Evolutionary conservation across 768 basidiomycete genomes (phyloP), one percentile per base, ranked within the genome.

Genomic region (Holtermanniella nyarrowii): DNA sequence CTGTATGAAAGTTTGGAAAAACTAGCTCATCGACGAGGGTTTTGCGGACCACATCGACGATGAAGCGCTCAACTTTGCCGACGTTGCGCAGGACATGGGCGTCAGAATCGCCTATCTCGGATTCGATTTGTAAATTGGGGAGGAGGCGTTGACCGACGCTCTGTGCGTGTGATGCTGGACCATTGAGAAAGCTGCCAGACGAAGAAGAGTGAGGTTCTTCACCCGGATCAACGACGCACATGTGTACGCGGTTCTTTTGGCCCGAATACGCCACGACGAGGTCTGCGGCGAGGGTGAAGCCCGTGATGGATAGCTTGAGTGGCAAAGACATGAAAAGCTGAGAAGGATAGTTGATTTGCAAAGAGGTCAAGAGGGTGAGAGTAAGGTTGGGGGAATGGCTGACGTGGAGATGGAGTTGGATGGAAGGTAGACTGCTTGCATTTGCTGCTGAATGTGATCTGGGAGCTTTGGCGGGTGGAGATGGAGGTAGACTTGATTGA

Each of bases 271-370:
- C 95, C 27, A 96, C 79, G 7, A 86, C 85, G 42, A 97, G 74
- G 62, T 93, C 87, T 52, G 87, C 88, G 12, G 78, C 78, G 70
- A 97, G 87, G 13, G 89, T 76, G 52, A 97, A 76, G 0, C 88
- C 87, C 0, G 85, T 91, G 23, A 97, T 80, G n/a, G 83, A 85
- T 49, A 97, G 82, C 63, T 86, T 85, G 70, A 99, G 86, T 5
- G 95, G 95, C 22, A 99, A 78, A 13, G 87, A 83, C 91, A 99
- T 96, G 77, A 99, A 97, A 69, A 85, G 80, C 0, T 85, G 84
- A 0, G 89, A 89, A 4, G 95, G 95, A 69, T 97, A 96, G 73
- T 99, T 95, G 72, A 99, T 90, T 55, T 90, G 80, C 23, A 97
- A 78, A 7, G 88, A 91, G 0, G 95, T 97, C 25, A 86, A 82